A percentile compares a stretch with the other conserved stretches of the same genome.
Conservation (phyloP, 805 yeast genomes). For the Barnettozyma sucrosica region DNA sequence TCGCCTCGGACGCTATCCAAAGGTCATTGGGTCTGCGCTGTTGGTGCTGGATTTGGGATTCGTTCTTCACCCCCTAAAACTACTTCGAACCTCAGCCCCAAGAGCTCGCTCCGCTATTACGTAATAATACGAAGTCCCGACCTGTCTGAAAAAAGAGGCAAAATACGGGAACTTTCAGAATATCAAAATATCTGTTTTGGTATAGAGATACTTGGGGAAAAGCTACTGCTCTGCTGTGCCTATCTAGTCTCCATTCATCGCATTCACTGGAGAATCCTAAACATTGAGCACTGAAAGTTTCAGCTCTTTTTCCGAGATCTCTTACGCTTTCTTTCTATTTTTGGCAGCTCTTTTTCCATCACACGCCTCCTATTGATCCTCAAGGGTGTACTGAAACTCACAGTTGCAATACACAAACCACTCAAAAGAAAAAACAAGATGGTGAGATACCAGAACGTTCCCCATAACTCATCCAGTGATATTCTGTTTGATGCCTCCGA, state of each 20-base stretch:
- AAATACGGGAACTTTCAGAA: neutral
- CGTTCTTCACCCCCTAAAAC: too few relatives aligned
- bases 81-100: too few relatives aligned
- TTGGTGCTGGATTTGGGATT: too few relatives aligned
- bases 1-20: too few relatives aligned
- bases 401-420: neutral
- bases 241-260: too few relatives aligned
- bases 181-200: neutral
- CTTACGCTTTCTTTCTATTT: neutral
- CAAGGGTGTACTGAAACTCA: neutral
- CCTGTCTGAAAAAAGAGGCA: neutral
- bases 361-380: neutral
- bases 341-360: neutral
- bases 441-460: constrained; percentile 6
- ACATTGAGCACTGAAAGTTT: neutral
- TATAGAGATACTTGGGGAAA: neutral
- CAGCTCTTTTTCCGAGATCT: neutral
- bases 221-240: neutral
- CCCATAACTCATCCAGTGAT: neutral
- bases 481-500: constrained; percentile 8
- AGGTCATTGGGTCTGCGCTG: too few relatives aligned
- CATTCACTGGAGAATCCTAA: neutral
- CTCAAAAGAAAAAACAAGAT: neutral
- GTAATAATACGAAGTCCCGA: neutral
- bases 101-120: too few relatives aligned